A percentile compares a stretch with the other conserved stretches of the same genome.
Evolutionary conservation across 2,329 filamentous ascomycete species (phyloP).

Genomic region (Ophiostoma angusticollis): DNA sequence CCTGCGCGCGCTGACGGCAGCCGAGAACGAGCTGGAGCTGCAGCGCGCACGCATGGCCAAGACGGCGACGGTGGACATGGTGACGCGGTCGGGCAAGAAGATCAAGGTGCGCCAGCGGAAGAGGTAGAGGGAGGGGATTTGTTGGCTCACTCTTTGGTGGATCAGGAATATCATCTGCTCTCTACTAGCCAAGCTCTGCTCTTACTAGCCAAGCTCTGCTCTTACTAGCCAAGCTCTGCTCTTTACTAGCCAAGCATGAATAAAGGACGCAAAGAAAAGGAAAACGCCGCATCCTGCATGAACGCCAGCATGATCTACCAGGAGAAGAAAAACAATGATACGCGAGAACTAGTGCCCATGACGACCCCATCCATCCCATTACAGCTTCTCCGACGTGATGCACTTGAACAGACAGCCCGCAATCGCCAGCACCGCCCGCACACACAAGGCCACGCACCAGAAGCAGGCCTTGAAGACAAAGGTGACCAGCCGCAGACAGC

Average conservation of each 20-base stretch:
- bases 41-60: slow-evolving; percentile 54
- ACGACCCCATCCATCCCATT: slow-evolving; percentile 2
- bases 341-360: no score
- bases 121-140: slow-evolving; percentile 30
- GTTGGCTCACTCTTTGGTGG: not conserved
- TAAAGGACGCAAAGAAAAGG: not conserved
- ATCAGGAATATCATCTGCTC: no score
- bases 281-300: no score
- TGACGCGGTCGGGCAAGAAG: slow-evolving; percentile 48
- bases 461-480: slow-evolving; percentile 44
- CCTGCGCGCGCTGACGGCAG: slow-evolving; percentile 38
- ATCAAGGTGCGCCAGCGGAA: slow-evolving; percentile 51
- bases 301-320: not conserved
- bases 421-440: slow-evolving; percentile 40
- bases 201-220: no score
- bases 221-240: no score
- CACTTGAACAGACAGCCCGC: slow-evolving; percentile 39
- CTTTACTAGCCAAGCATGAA: no score
- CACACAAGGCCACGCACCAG: slow-evolving; percentile 42
- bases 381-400: slow-evolving; percentile 30
- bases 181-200: no score
- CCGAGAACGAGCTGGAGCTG: slow-evolving; percentile 44
- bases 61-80: slow-evolving; percentile 45
- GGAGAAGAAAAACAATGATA: not conserved
- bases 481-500: slow-evolving; percentile 34